A percentile compares a stretch with the other conserved stretches of the same genome.
phyloP scores from a whole-genome alignment of 2,329 filamentous ascomycete genomes.

The Helicocarpus griseus region DNA sequence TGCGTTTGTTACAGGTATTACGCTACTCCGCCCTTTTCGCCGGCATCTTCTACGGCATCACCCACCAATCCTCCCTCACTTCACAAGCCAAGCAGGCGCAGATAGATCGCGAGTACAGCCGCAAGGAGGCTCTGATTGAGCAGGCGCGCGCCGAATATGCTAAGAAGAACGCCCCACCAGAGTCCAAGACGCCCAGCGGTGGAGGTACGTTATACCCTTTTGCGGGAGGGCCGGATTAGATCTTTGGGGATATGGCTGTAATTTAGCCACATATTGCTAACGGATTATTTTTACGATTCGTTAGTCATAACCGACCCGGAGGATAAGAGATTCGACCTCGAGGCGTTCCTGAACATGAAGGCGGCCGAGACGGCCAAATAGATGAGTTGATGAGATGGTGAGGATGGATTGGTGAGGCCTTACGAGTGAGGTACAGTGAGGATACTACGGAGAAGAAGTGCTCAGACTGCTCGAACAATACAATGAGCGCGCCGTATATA shows the following conservation, averaged over 20 bases:
- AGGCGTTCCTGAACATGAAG: conserved; percentile 66
- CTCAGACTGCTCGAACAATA: background rate
- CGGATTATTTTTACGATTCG: background rate
- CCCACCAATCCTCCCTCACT: conserved; percentile 77
- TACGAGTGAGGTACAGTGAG: background rate
- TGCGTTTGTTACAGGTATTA: conserved; percentile 57
- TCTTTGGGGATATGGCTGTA: too few species aligned
- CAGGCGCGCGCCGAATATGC: conserved; percentile 86
- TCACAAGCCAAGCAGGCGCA: conserved; percentile 60
- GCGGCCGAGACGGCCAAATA: conserved; percentile 32
- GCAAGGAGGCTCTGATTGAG: conserved; percentile 84
- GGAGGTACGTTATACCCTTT: conserved; percentile 23
- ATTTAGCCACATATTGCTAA: background rate
- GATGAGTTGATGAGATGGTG: conserved; percentile 17
- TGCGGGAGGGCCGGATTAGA: too few species aligned
- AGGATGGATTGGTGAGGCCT: background rate
- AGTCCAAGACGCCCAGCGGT: conserved; percentile 23
- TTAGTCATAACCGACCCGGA: conserved; percentile 65
- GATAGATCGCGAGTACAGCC: conserved; percentile 73
- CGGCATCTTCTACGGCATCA: conserved; percentile 91
- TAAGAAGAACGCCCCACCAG: conserved; percentile 58
- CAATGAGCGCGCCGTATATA: background rate
- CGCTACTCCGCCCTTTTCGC: conserved; percentile 90
- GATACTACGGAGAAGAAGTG: background rate
- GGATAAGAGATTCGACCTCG: conserved; percentile 87